Conservation (phyloP, 805 yeast genomes). For the Kodamaea jinghongensis region DNA sequence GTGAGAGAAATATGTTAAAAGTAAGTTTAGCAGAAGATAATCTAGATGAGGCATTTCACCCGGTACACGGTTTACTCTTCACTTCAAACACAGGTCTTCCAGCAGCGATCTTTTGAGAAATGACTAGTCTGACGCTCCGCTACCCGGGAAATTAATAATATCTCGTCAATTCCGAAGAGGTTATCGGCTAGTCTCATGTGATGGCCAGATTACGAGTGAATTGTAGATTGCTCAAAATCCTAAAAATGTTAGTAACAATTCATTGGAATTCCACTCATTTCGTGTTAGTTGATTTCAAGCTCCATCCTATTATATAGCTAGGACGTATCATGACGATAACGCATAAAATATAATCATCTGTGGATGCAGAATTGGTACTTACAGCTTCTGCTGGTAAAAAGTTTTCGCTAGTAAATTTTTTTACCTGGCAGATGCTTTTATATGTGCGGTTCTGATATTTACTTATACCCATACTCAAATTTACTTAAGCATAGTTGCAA, state of each 20-base stretch:
- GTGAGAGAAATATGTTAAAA: no score
- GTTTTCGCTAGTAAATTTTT: slow-evolving; percentile 1
- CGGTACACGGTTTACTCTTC: no score
- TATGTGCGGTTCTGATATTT: neutral
- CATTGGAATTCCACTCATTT: slow-evolving; percentile 28
- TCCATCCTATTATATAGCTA: slow-evolving; percentile 34
- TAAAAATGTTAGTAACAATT: slow-evolving; percentile 5
- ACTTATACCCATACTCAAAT: neutral
- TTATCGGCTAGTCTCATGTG: no score
- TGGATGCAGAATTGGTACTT: slow-evolving; percentile 6
- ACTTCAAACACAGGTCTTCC: no score
- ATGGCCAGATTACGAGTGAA: no score
- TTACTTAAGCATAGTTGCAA: slow-evolving; percentile 1
- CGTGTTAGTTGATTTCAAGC: slow-evolving; percentile 47
- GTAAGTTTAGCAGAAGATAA: no score
- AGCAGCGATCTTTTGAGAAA: no score
- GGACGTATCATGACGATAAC: slow-evolving; percentile 49
- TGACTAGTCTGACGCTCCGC: no score
- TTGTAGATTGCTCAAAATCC: no score
- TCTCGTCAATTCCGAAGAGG: no score
- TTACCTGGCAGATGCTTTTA: neutral
- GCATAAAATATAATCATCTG: slow-evolving; percentile 35
- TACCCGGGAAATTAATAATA: no score
- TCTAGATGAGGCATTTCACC: no score
- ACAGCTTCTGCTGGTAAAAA: neutral